Evolutionary conservation across 768 basidiomycete genomes (phyloP).

Genomic region (Boletus reticuloceps): DNA sequence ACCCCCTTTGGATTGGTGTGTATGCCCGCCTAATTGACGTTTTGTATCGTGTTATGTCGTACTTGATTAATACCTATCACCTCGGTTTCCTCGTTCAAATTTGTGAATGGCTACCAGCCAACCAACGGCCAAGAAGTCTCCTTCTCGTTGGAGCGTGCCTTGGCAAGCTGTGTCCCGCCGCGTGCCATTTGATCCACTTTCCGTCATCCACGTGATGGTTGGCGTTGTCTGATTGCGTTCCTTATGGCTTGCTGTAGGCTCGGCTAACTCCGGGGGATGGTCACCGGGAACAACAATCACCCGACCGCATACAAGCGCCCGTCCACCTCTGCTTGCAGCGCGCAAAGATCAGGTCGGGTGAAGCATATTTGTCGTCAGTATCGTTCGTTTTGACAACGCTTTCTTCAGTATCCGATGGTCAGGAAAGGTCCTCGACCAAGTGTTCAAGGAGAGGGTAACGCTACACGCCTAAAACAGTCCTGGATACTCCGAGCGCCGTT

Average conservation of each 20-base stretch:
- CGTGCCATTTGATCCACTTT: not conserved
- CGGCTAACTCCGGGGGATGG: no score
- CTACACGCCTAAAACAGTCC: not conserved
- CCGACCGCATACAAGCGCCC: not conserved
- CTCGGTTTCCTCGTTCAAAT: not conserved
- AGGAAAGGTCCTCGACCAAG: not conserved
- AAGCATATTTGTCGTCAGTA: not conserved
- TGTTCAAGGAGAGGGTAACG: not conserved
- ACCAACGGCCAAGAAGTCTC: not conserved
- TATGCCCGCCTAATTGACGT: conserved; percentile 1
- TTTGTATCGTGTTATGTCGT: conserved; percentile 5
- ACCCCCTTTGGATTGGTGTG: not conserved
- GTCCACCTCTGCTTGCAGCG: not conserved
- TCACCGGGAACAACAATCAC: no score
- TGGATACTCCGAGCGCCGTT: not conserved
- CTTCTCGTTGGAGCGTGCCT: conserved; percentile 9
- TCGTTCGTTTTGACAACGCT: not conserved
- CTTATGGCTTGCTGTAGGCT: not conserved
- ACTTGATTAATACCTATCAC: conserved; percentile 2
- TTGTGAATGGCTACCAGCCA: no score
- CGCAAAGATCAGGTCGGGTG: no score
- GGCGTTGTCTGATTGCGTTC: not conserved
- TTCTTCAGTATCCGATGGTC: not conserved
- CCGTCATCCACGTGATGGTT: not conserved
- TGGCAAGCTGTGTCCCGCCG: conserved; percentile 22